Evolutionary conservation across 1,284 basidiomycete genomes (phyloP).

Genomic region (Kwoniella shivajii): DNA sequence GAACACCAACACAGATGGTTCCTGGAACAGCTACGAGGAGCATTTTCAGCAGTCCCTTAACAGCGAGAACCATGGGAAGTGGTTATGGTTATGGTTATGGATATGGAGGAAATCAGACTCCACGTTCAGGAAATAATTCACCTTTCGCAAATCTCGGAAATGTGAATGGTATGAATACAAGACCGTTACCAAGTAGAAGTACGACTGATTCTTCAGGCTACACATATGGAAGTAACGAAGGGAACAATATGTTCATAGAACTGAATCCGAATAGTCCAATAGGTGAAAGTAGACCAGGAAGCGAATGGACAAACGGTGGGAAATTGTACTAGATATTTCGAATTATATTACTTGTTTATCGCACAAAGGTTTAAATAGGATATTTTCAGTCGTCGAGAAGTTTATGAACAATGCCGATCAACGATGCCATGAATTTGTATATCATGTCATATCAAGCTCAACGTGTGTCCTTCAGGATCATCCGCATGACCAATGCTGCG

Average conservation of each 20-base stretch:
- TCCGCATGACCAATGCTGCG: too few relatives aligned
- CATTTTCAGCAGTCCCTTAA: not conserved
- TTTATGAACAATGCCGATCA: too few relatives aligned
- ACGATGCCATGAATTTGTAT: too few relatives aligned
- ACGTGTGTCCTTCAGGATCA: too few relatives aligned
- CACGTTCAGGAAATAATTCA: not conserved
- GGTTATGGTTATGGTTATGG: not conserved
- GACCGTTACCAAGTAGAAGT: not conserved
- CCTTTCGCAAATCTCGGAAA: not conserved
- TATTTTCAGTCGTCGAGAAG: too few relatives aligned
- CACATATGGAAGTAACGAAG: not conserved
- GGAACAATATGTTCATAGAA: slow-evolving; percentile 32
- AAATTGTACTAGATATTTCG: too few relatives aligned
- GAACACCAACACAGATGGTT: not conserved
- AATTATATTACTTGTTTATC: too few relatives aligned
- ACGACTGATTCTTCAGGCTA: not conserved
- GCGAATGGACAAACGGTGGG: slow-evolving; percentile 11
- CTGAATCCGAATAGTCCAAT: slow-evolving; percentile 33
- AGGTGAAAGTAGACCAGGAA: slow-evolving; percentile 20
- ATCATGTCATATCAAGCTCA: too few relatives aligned
- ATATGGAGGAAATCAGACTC: not conserved
- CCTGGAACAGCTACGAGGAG: slow-evolving; percentile 3
- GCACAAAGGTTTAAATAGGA: too few relatives aligned
- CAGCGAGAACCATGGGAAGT: not conserved
- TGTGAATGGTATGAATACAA: not conserved